Evolutionary conservation across 257 asterid genomes (phyloP).

Genomic region (Rubia yunnanensis): DNA sequence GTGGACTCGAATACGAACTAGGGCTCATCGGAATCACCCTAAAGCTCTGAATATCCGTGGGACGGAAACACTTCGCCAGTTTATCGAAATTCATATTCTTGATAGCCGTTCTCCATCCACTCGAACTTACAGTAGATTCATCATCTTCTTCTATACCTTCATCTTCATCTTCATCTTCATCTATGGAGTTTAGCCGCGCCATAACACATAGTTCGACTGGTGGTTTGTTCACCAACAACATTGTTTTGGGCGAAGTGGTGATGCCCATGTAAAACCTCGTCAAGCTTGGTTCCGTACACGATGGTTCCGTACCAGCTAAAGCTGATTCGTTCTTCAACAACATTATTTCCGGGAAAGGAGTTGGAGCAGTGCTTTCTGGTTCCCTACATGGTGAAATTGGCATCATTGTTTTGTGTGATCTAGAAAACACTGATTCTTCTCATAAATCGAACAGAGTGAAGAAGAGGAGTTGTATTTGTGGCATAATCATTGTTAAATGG

Average conservation of each 20-base stretch:
- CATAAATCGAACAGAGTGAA: too few relatives aligned
- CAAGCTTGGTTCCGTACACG: background rate
- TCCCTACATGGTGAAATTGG: background rate
- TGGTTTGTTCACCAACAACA: background rate
- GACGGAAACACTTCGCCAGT: background rate
- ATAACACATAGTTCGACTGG: background rate
- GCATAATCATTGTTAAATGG: too few relatives aligned
- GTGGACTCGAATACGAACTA: background rate
- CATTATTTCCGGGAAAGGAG: background rate
- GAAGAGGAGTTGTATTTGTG: too few relatives aligned
- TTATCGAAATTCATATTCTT: background rate
- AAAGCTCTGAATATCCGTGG: background rate
- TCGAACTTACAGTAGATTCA: background rate
- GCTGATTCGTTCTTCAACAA: background rate
- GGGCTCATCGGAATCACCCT: background rate
- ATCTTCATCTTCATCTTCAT: background rate
- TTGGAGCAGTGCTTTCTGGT: background rate
- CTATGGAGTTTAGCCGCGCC: too few relatives aligned
- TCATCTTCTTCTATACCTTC: background rate
- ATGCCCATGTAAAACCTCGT: background rate
- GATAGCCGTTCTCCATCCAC: background rate
- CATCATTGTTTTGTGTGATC: background rate
- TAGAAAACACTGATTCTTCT: too few relatives aligned
- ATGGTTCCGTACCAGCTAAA: background rate
- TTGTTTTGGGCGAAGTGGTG: background rate